These are phyloP conservation scores for Ophiostoma ulmi DNA, from an alignment of 2,329 filamentous ascomycete species.

Conservation along the genomic window DNA sequence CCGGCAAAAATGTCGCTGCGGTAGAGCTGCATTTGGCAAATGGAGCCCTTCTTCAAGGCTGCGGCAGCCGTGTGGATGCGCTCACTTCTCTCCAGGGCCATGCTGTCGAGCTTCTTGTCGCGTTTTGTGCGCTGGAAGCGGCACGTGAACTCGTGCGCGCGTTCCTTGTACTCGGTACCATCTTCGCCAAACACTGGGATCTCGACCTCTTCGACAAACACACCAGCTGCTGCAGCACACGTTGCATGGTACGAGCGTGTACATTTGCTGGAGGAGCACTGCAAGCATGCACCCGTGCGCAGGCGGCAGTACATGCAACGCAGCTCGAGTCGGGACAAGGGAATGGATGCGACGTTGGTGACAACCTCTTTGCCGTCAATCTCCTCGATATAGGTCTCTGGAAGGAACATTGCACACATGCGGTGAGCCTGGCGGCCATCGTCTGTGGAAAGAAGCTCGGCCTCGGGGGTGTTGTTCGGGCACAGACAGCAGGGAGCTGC, in stretches of 20 bases:
- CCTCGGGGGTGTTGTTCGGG: conserved; percentile 78
- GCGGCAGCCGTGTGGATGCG: conserved; percentile 64
- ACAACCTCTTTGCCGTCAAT: conserved; percentile 68
- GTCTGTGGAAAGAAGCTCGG: conserved; percentile 80
- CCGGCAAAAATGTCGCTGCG: conserved; percentile 87
- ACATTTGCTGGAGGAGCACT: conserved; percentile 93
- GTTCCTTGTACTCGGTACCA: conserved; percentile 85
- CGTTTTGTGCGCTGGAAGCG: conserved; percentile 89
- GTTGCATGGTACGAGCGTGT: conserved; percentile 90
- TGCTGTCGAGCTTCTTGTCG: conserved; percentile 66
- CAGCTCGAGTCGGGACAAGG: conserved; percentile 80
- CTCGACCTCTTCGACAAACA: conserved; percentile 81
- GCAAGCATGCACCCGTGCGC: conserved; percentile 92
- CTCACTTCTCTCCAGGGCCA: conserved; percentile 64
- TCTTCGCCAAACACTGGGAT: conserved; percentile 87
- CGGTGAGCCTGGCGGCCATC: conserved; percentile 83
- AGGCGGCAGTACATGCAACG: conserved; percentile 95
- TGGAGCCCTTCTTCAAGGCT: conserved; percentile 63
- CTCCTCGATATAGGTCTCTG: conserved; percentile 79
- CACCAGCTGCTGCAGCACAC: conserved; percentile 85
- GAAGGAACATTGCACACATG: conserved; percentile 83
- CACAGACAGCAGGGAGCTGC: conserved; percentile 73
- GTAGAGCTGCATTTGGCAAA: conserved; percentile 81
- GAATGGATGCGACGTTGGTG: conserved; percentile 72
- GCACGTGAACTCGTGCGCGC: conserved; percentile 88